Evolutionary conservation across 768 basidiomycete genomes (phyloP).

Genomic region (Russula griseocarnosa): DNA sequence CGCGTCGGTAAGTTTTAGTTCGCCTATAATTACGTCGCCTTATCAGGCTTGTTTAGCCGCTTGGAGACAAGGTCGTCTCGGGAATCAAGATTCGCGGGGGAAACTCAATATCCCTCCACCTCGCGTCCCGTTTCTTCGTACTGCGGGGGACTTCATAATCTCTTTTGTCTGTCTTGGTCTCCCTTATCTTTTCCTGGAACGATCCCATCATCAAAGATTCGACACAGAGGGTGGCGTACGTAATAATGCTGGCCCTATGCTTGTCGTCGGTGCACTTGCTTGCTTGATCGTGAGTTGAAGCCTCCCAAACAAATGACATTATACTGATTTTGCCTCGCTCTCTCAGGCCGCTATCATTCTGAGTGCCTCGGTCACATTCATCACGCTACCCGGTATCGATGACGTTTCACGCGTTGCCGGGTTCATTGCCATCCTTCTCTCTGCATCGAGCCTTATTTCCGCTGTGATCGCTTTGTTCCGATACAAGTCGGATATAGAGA

Average conservation of each 20-base stretch:
- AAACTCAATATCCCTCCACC: neutral
- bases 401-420: constrained; percentile 58
- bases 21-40: neutral
- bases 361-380: constrained; percentile 77
- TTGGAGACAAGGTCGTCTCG: constrained; percentile 24
- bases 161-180: constrained; percentile 71
- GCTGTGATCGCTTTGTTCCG: constrained; percentile 66
- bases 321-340: constrained; percentile 11
- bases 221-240: constrained; percentile 59
- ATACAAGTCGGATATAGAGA: constrained; percentile 62
- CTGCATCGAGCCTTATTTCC: constrained; percentile 64
- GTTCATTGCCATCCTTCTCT: constrained; percentile 64
- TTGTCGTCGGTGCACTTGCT: constrained; percentile 58
- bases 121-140: constrained; percentile 45
- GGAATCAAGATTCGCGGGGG: constrained; percentile 7
- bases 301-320: neutral
- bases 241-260: constrained; percentile 48
- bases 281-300: constrained; percentile 33
- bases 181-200: constrained; percentile 68
- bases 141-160: constrained; percentile 53
- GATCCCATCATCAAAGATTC: constrained; percentile 44
- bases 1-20: constrained; percentile 24
- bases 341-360: constrained; percentile 72
- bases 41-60: constrained; percentile 17
- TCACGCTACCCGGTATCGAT: constrained; percentile 73